Evolutionary conservation across 148 eudicot genomes (phyloP), one percentile per base, ranked within the genome.

Genomic region (Chenopodium formosanum): DNA sequence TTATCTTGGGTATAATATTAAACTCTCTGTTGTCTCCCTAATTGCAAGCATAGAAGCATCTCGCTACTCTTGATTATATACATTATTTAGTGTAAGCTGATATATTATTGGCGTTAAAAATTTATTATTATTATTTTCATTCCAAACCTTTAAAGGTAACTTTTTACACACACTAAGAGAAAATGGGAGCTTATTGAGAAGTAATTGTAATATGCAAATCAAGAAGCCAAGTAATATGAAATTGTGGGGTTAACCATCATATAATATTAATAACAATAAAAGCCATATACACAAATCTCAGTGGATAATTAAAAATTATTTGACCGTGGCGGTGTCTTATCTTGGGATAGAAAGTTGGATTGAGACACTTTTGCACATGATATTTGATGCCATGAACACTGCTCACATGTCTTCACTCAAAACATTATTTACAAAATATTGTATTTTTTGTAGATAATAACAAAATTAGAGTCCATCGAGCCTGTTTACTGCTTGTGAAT

Each of bases 341-440:
- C 84, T 70, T 77, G 65, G 81, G 67, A 83, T 65, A 73, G 20
- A 78, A 72, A 79, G 76, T 64, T 79, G 23, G 48, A 34, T 56
- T 58, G 74, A 23, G 82, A 83, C 67, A 66, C 85, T 83, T 50
- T 23, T 50, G 78, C 82, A 78, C 78, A 83, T 73, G 78, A 65
- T 78, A 29, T 78, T 72, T 74, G 81, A 78, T 82, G 81, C 78
- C 58, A 65, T 32, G 85, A 47, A 73, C 69, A 78, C 82, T 73
- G 75, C 78, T 83, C 81, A 83, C 78, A 52, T 78, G 85, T 73
- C 70, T 64, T 70, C 64, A 62, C 66, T 29, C 44, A 60, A 27
- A 53, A 16, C 25, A 23, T 22, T 73, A 9, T 47, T 72, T 7
- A 52, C 32, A 17, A 37, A 66, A 75, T 31, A 52, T 17, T 2